Evolutionary conservation across 257 asterid species (phyloP).

Genomic region (Linaria vulgaris): DNA sequence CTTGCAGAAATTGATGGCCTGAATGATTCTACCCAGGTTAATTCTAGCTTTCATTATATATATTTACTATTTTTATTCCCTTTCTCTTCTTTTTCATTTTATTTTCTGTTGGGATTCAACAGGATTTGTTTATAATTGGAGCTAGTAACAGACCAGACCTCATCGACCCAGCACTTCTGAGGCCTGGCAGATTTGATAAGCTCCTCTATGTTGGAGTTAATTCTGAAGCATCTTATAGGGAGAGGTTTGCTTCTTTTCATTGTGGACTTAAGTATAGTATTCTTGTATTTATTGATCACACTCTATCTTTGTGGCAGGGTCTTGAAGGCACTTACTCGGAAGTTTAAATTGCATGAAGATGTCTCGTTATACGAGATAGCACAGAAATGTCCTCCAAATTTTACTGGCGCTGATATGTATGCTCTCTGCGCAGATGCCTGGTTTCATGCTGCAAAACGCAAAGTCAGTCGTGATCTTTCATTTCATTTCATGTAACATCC

Average conservation of each 20-base stretch:
- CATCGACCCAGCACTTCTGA: conserved; percentile 86
- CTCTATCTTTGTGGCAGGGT: conserved; percentile 51
- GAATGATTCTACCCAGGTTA: conserved; percentile 83
- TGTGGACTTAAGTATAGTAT: neutral
- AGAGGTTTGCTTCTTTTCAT: conserved; percentile 50
- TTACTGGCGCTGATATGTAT: conserved; percentile 98
- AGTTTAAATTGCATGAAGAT: conserved; percentile 75
- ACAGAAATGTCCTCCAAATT: conserved; percentile 82
- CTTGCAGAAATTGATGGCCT: conserved; percentile 98
- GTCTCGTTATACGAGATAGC: conserved; percentile 76
- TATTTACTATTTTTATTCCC: conserved; percentile 2
- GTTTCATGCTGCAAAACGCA: conserved; percentile 92
- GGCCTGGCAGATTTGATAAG: conserved; percentile 99
- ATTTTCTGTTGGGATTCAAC: conserved; percentile 17
- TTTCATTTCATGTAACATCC: no score
- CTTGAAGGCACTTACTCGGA: conserved; percentile 84
- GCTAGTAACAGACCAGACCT: conserved; percentile 99
- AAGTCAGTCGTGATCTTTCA: conserved; percentile 40
- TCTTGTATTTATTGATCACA: conserved; percentile 16
- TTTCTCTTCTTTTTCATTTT: conserved; percentile 1
- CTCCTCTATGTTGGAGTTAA: conserved; percentile 97
- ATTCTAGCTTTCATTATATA: conserved; percentile 17
- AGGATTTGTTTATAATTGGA: conserved; percentile 97
- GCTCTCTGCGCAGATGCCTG: conserved; percentile 99
- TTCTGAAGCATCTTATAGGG: conserved; percentile 89